phyloP scores from a whole-genome alignment of 2,329 filamentous ascomycete species.

The Lasiodiplodia citricola region DNA sequence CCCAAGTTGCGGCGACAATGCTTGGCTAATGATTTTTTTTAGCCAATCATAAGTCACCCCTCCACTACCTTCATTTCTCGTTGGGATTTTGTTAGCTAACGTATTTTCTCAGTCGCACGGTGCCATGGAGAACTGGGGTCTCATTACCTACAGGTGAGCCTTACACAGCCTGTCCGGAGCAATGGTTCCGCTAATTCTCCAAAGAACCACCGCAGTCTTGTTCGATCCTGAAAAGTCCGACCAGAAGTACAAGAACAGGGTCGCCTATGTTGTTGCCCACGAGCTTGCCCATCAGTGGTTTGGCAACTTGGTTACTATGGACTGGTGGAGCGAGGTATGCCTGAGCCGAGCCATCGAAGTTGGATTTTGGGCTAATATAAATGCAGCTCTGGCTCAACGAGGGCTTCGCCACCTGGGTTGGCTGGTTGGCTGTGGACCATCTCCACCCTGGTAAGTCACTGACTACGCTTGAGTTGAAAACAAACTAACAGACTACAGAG shows the following conservation, averaged over 20 bases:
- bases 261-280: slow-evolving; percentile 98
- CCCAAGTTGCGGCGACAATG: slow-evolving; percentile 5
- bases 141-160: slow-evolving; percentile 81
- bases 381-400: slow-evolving; percentile 82
- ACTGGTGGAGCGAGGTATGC: slow-evolving; percentile 82
- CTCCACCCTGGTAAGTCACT: slow-evolving; percentile 72
- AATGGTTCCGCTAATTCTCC: slow-evolving; percentile 19
- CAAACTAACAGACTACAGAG: slow-evolving; percentile 56
- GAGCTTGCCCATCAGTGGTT: slow-evolving; percentile 98
- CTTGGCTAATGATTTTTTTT: slow-evolving; percentile 20
- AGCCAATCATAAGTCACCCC: slow-evolving; percentile 51
- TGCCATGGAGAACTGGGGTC: slow-evolving; percentile 95
- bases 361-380: slow-evolving; percentile 4
- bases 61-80: background rate
- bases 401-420: slow-evolving; percentile 97
- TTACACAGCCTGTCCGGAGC: background rate
- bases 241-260: slow-evolving; percentile 85
- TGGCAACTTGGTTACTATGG: slow-evolving; percentile 93
- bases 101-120: slow-evolving; percentile 62
- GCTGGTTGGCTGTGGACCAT: slow-evolving; percentile 89
- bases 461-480: background rate
- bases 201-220: slow-evolving; percentile 83
- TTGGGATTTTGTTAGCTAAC: slow-evolving; percentile 43
- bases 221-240: slow-evolving; percentile 94
- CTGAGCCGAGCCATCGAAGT: too few species aligned